phyloP scores from a whole-genome alignment of 2,329 filamentous ascomycete genomes.

The Colletotrichum sidae region DNA sequence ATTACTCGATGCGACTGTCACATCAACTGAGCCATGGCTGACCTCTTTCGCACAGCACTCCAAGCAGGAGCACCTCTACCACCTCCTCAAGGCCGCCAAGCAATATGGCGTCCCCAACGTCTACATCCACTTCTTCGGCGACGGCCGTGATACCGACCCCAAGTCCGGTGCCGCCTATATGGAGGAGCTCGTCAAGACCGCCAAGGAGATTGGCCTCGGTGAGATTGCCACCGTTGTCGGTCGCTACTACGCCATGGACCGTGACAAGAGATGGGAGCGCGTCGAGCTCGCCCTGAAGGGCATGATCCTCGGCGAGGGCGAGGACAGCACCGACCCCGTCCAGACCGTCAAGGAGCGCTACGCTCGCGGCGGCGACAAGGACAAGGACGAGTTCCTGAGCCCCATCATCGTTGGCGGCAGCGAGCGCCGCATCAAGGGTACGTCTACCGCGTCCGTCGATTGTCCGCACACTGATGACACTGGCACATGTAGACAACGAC shows the following conservation, averaged over 20 bases:
- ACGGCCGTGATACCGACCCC: conserved; percentile 97
- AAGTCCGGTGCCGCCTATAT: conserved; percentile 92
- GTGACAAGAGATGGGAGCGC: conserved; percentile 98
- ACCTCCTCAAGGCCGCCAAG: conserved; percentile 90
- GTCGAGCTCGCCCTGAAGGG: conserved; percentile 91
- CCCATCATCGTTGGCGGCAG: conserved; percentile 94
- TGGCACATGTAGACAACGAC: conserved; percentile 75
- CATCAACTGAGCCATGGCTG: not conserved
- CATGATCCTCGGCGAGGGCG: conserved; percentile 86
- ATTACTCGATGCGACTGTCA: conserved; percentile 9
- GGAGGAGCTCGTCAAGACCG: conserved; percentile 83
- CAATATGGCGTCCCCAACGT: conserved; percentile 88
- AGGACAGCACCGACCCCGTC: conserved; percentile 85
- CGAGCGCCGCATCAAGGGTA: conserved; percentile 86
- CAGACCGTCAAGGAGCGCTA: conserved; percentile 90
- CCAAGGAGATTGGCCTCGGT: conserved; percentile 86
- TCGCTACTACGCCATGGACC: conserved; percentile 99
- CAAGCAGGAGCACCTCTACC: conserved; percentile 93
- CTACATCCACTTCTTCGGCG: conserved; percentile 99
- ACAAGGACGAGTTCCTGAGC: conserved; percentile 98
- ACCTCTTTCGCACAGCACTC: conserved; percentile 70
- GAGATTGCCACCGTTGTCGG: conserved; percentile 94
- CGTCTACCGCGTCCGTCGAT: conserved; percentile 37
- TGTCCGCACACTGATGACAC: conserved; percentile 6
- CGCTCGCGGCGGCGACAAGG: conserved; percentile 71